Conservation (phyloP, 1,284 basidiomycete species). For the Clitocybe nebularis region DNA sequence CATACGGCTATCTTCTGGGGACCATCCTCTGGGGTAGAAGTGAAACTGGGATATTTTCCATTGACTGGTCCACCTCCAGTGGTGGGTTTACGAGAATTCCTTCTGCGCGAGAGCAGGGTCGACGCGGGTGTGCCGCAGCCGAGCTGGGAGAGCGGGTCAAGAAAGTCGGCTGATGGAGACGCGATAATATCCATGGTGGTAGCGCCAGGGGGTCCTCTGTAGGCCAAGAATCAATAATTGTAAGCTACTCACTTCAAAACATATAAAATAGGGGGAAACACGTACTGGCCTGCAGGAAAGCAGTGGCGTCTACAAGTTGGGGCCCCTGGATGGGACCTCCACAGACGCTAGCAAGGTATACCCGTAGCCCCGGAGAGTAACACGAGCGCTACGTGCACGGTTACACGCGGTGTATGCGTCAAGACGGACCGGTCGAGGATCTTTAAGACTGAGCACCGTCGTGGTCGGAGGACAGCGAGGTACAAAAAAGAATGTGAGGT, state of each 20-base stretch:
- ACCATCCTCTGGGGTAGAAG: conserved; percentile 7
- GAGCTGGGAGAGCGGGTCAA: conserved; percentile 9
- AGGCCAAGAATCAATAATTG: no score
- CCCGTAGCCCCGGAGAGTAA: background rate
- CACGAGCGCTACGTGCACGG: conserved; percentile 2
- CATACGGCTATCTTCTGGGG: conserved; percentile 28
- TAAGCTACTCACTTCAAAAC: no score
- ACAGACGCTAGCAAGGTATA: background rate
- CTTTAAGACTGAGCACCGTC: background rate
- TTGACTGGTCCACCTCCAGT: conserved; percentile 2
- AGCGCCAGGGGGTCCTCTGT: no score
- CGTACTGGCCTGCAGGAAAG: conserved; percentile 8
- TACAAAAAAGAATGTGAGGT: background rate
- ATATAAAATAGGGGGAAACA: no score
- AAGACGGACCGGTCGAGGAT: background rate
- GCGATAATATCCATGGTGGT: conserved; percentile 17
- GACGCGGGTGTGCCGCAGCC: conserved; percentile 6
- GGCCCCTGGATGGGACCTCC: background rate
- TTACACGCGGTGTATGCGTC: background rate
- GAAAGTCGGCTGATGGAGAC: conserved; percentile 9
- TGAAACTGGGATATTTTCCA: conserved; percentile 5
- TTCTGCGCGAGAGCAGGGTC: conserved; percentile 13
- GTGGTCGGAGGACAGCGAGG: background rate
- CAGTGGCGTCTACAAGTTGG: background rate
- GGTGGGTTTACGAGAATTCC: conserved; percentile 3